Evolutionary conservation across 2,329 filamentous ascomycete species (phyloP).

Genomic region (Elsinoe fawcettii): DNA sequence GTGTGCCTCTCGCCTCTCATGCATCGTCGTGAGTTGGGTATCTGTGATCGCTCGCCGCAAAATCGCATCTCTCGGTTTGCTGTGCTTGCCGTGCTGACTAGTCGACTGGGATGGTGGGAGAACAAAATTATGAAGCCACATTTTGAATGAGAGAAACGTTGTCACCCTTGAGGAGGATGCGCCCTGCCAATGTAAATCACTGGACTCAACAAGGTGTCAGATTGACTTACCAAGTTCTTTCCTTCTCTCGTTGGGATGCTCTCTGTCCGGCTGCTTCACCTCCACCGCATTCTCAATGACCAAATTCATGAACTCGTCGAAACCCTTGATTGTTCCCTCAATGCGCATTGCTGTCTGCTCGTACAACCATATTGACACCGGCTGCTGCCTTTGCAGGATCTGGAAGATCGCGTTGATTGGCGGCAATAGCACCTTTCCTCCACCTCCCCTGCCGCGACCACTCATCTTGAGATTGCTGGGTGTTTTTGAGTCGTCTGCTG

Average conservation of each 20-base stretch:
- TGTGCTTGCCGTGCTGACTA: background rate
- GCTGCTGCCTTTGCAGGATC: slow-evolving; percentile 74
- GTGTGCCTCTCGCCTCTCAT: background rate
- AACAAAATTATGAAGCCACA: slow-evolving; percentile 11
- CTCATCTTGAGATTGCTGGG: slow-evolving; percentile 35
- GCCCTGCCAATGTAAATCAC: slow-evolving; percentile 45
- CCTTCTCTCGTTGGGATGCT: slow-evolving; percentile 65
- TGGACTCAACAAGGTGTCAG: slow-evolving; percentile 13
- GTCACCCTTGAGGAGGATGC: slow-evolving; percentile 81
- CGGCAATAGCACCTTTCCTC: slow-evolving; percentile 59
- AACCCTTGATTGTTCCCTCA: slow-evolving; percentile 69
- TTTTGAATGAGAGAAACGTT: slow-evolving; percentile 71
- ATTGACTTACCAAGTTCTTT: slow-evolving; percentile 62
- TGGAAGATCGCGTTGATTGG: slow-evolving; percentile 91
- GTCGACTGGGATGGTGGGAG: background rate
- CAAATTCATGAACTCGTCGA: slow-evolving; percentile 99
- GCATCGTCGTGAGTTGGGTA: background rate
- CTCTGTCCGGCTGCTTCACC: slow-evolving; percentile 77
- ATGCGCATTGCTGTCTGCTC: slow-evolving; percentile 92
- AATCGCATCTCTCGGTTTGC: background rate
- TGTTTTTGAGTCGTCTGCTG: background rate
- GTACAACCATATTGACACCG: slow-evolving; percentile 91
- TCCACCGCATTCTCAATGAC: slow-evolving; percentile 94
- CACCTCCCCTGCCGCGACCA: slow-evolving; percentile 46
- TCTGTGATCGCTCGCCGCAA: background rate